These are phyloP conservation scores for Suhomyces atakaporum DNA, from an alignment of 1,139 yeast genomes.

Conservation along the genomic window DNA sequence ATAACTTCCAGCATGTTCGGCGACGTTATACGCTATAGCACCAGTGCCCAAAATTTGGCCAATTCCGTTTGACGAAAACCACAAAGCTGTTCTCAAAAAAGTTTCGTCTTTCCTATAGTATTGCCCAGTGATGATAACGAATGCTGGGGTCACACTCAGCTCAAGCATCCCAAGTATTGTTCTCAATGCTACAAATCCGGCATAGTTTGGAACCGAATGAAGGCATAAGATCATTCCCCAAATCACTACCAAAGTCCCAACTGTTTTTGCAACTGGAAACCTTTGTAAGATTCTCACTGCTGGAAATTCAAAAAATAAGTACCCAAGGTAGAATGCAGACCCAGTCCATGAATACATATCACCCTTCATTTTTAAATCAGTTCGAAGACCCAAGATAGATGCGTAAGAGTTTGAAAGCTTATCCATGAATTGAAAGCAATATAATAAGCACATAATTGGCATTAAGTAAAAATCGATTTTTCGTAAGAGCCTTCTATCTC, in stretches of 20 bases:
- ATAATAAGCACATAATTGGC: constrained; percentile 57
- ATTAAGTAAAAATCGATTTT: constrained; percentile 57
- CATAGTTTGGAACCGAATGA: constrained; percentile 43
- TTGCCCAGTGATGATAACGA: constrained; percentile 54
- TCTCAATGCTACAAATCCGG: constrained; percentile 44
- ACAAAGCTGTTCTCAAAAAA: constrained; percentile 47
- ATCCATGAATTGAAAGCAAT: constrained; percentile 66
- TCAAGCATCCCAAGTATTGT: constrained; percentile 58
- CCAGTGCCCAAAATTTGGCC: constrained; percentile 54
- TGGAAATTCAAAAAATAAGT: constrained; percentile 49
- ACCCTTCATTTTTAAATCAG: constrained; percentile 51
- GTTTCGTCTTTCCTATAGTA: constrained; percentile 56
- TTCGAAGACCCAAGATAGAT: constrained; percentile 58
- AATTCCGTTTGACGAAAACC: constrained; percentile 54
- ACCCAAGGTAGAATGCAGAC: constrained; percentile 57
- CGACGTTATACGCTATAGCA: constrained; percentile 53
- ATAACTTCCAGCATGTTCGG: constrained; percentile 30
- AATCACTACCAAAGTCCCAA: constrained; percentile 35
- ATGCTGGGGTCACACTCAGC: constrained; percentile 54
- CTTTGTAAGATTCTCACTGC: constrained; percentile 43
- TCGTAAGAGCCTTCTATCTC: constrained; percentile 34
- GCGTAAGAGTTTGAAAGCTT: constrained; percentile 61
- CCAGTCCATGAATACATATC: constrained; percentile 60
- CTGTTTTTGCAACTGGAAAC: constrained; percentile 44
- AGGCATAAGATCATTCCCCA: constrained; percentile 51